Evolutionary conservation across 2,329 filamentous ascomycete genomes (phyloP).

Genomic region (Aspergillus aculeatus): DNA sequence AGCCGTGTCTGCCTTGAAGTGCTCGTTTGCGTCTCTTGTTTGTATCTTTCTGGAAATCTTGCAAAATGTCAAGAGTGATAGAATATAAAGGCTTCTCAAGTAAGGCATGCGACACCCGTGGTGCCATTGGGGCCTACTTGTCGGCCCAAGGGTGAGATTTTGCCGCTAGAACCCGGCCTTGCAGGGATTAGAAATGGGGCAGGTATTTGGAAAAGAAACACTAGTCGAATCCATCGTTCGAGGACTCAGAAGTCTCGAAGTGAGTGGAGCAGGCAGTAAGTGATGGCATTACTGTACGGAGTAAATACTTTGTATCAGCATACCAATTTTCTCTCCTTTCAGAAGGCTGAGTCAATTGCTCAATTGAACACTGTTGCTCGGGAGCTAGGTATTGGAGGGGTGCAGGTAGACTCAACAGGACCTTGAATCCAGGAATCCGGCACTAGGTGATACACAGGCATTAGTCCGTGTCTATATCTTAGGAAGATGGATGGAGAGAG

Average conservation of each 20-base stretch:
- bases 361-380: too few relatives aligned
- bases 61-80: too few relatives aligned
- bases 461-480: neutral
- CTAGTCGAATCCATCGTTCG: neutral
- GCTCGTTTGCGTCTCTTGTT: neutral
- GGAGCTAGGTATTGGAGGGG: too few relatives aligned
- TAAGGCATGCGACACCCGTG: neutral
- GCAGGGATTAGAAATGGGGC: neutral
- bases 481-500: too few relatives aligned
- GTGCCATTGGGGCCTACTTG: neutral
- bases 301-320: neutral
- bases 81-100: too few relatives aligned
- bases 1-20: neutral
- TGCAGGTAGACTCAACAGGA: neutral
- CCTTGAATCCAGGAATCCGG: neutral
- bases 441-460: neutral
- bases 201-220: neutral
- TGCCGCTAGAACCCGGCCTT: neutral
- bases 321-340: neutral
- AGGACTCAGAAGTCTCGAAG: neutral
- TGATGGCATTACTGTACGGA: neutral
- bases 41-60: neutral
- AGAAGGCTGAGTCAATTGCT: too few relatives aligned
- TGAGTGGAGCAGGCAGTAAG: neutral
- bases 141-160: neutral